A percentile compares a stretch with the other conserved stretches of the same genome.
Evolutionary conservation across 2,329 filamentous ascomycete species (phyloP).

Genomic region (Capronia americana): DNA sequence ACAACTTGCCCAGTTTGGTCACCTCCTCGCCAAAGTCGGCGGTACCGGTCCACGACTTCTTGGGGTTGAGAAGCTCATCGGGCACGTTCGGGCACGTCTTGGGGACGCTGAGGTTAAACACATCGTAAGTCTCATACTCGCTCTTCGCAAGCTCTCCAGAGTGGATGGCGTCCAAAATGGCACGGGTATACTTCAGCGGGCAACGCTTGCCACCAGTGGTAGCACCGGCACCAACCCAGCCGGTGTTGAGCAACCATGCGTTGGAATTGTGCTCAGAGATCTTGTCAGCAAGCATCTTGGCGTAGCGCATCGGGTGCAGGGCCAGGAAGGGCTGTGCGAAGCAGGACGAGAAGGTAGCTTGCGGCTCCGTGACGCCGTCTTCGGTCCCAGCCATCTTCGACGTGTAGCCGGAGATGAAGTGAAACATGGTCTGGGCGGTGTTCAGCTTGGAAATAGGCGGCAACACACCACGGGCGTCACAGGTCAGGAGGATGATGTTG

Average conservation of each 20-base stretch:
- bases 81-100: constrained; percentile 89
- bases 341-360: constrained; percentile 98
- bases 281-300: constrained; percentile 98
- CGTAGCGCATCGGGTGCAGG: constrained; percentile 98
- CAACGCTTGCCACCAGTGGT: constrained; percentile 94
- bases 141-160: constrained; percentile 90
- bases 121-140: constrained; percentile 92
- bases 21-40: constrained; percentile 85
- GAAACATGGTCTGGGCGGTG: constrained; percentile 98
- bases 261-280: constrained; percentile 94
- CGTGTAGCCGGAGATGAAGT: constrained; percentile 99
- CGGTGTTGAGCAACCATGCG: constrained; percentile 98
- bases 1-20: constrained; percentile 84
- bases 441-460: constrained; percentile 97
- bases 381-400: constrained; percentile 99
- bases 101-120: constrained; percentile 97
- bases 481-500: constrained; percentile 98
- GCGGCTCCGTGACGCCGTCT: constrained; percentile 93
- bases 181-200: constrained; percentile 97
- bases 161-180: constrained; percentile 98
- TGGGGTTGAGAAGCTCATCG: constrained; percentile 90
- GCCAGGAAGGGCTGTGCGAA: constrained; percentile 99
- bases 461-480: constrained; percentile 95
- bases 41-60: constrained; percentile 87
- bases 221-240: constrained; percentile 92